A percentile compares a stretch with the other conserved stretches of the same genome.
These are phyloP conservation scores for Kwoniella botswanensis DNA, from an alignment of 768 basidiomycete species.

Conservation along the genomic window DNA sequence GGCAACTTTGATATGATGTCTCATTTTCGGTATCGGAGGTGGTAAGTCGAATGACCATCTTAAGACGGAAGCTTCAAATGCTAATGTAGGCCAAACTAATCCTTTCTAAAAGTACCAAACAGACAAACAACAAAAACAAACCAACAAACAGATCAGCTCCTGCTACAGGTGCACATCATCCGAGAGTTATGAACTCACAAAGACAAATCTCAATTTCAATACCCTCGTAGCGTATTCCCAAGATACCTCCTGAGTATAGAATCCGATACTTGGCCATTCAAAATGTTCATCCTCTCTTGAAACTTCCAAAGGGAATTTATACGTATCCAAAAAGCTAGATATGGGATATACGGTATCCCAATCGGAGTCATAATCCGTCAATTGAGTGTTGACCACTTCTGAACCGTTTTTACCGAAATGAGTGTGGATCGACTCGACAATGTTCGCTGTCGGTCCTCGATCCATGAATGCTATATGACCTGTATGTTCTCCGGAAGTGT, in stretches of 20 bases:
- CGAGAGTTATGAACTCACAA: slow-evolving; percentile 37
- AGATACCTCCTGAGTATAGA: slow-evolving; percentile 62
- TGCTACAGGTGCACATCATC: not conserved
- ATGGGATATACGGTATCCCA: slow-evolving; percentile 70
- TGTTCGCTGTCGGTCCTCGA: slow-evolving; percentile 72
- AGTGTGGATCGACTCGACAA: slow-evolving; percentile 69
- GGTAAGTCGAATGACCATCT: slow-evolving; percentile 80
- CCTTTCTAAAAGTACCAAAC: slow-evolving; percentile 32
- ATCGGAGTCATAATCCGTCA: slow-evolving; percentile 79
- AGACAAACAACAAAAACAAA: not conserved
- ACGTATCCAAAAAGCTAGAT: slow-evolving; percentile 78
- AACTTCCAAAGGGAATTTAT: slow-evolving; percentile 67
- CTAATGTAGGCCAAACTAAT: slow-evolving; percentile 65
- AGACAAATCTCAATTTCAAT: slow-evolving; percentile 41
- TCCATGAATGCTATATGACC: slow-evolving; percentile 84
- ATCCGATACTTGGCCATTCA: slow-evolving; percentile 66
- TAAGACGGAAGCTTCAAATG: slow-evolving; percentile 88
- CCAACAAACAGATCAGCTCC: not conserved
- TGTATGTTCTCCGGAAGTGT: slow-evolving; percentile 72
- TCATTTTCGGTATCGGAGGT: slow-evolving; percentile 73
- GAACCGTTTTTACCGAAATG: slow-evolving; percentile 63
- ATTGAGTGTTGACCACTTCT: slow-evolving; percentile 63
- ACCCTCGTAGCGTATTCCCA: slow-evolving; percentile 61
- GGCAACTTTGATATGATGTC: slow-evolving; percentile 91
- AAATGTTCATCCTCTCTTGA: slow-evolving; percentile 59